Percentiles rank a stretch among this genome's conserved stretches.
phyloP scores from a whole-genome alignment of 2,329 filamentous ascomycete species.

The Penicillium sumatraense region DNA sequence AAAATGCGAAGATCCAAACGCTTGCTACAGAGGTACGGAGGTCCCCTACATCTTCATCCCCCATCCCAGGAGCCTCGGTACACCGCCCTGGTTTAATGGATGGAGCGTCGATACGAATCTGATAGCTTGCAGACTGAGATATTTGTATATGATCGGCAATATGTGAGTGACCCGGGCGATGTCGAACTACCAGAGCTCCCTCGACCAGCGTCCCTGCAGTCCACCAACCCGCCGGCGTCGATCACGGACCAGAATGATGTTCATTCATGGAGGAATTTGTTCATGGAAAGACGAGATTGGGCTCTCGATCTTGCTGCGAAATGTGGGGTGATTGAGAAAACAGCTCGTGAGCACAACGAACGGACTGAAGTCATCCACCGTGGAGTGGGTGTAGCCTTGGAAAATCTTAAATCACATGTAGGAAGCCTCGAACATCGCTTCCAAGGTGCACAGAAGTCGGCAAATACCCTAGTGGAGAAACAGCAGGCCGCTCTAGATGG shows the following conservation, averaged over 20 bases:
- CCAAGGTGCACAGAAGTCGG: conserved; percentile 52
- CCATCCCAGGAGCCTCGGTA: neutral
- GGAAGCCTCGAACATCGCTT: conserved; percentile 50
- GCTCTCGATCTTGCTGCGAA: conserved; percentile 71
- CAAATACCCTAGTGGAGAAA: conserved; percentile 49
- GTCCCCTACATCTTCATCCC: neutral
- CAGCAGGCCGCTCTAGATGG: conserved; percentile 49
- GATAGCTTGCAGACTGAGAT: conserved; percentile 70
- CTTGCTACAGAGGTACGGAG: conserved; percentile 74
- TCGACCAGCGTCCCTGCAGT: conserved; percentile 62
- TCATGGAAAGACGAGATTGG: conserved; percentile 81
- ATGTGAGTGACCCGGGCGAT: conserved; percentile 55
- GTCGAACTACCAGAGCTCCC: conserved; percentile 57
- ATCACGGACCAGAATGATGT: conserved; percentile 80
- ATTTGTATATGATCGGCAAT: conserved; percentile 86
- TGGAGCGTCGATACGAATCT: conserved; percentile 1
- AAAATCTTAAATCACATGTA: conserved; percentile 65
- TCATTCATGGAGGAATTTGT: conserved; percentile 85
- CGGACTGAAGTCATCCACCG: conserved; percentile 64
- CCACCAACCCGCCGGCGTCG: conserved; percentile 73
- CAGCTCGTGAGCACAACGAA: conserved; percentile 60
- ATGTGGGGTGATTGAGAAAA: conserved; percentile 67
- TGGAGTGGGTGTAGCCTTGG: conserved; percentile 81
- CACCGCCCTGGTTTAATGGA: neutral
- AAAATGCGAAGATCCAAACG: conserved; percentile 79